Conservation (phyloP, 345 rosid species). For the Populus ilicifolia region DNA sequence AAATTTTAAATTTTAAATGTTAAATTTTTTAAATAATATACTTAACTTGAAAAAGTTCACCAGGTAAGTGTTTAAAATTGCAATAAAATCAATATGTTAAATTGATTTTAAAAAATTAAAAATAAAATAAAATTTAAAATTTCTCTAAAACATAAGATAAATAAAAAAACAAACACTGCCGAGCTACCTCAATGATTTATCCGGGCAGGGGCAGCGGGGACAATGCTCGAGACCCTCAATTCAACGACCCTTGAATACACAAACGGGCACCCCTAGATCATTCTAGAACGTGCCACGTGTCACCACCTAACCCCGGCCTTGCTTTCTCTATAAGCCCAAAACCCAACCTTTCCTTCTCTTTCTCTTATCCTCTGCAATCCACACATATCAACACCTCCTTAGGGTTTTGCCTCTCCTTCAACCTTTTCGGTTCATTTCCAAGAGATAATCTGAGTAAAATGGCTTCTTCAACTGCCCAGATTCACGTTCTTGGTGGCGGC, state of each 20-base stretch:
- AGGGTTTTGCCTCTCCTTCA: not conserved
- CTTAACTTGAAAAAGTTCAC: too few relatives aligned
- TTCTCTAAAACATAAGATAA: too few relatives aligned
- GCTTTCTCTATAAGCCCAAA: conserved; percentile 13
- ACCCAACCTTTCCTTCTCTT: conserved; percentile 7
- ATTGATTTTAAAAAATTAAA: too few relatives aligned
- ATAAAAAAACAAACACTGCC: too few relatives aligned
- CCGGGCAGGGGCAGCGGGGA: not conserved
- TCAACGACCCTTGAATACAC: not conserved
- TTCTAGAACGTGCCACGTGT: conserved; percentile 39
- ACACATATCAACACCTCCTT: not conserved
- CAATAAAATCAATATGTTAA: too few relatives aligned
- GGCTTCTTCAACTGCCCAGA: conserved; percentile 82
- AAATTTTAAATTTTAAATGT: too few relatives aligned
- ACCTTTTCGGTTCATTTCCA: too few relatives aligned
- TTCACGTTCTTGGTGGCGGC: conserved; percentile 57
- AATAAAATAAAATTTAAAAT: too few relatives aligned
- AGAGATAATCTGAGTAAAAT: conserved; percentile 10
- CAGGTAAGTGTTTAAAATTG: too few relatives aligned
- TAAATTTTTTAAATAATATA: too few relatives aligned
- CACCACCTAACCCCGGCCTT: conserved; percentile 35
- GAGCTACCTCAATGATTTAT: conserved; percentile 15
- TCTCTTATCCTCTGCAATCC: conserved; percentile 15
- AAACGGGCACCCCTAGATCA: conserved; percentile 4
- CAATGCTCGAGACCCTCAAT: not conserved